Evolutionary conservation across 2,329 filamentous ascomycete genomes (phyloP).

Genomic region (Sclerotinia sclerotiorum): DNA sequence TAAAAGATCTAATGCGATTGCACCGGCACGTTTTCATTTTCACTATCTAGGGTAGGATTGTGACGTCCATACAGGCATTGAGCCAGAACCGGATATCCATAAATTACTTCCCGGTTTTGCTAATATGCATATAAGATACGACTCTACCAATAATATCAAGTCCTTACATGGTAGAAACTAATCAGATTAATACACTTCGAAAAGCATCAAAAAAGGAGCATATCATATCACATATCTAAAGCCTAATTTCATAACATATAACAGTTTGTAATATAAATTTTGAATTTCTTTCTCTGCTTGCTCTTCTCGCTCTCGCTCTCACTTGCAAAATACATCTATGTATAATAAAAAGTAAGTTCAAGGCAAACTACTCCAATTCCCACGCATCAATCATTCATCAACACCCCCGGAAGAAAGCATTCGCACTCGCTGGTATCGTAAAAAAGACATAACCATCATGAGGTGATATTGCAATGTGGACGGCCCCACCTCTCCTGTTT

Average conservation of each 20-base stretch:
- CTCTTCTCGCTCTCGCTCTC: neutral
- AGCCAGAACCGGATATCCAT: neutral
- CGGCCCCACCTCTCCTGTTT: neutral
- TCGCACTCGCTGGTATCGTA: conserved; percentile 26
- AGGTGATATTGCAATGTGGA: conserved; percentile 11
- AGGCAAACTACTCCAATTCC: conserved; percentile 6
- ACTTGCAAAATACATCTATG: conserved; percentile 11
- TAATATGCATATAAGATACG: neutral
- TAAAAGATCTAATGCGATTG: neutral
- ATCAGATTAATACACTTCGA: neutral
- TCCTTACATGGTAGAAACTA: neutral
- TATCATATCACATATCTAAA: no score
- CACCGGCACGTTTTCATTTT: neutral
- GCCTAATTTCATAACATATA: neutral
- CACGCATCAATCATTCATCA: neutral
- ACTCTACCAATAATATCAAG: neutral
- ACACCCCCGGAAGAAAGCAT: conserved; percentile 4
- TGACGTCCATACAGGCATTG: neutral
- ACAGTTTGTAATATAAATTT: neutral
- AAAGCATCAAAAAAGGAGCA: no score
- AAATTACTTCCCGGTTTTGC: neutral
- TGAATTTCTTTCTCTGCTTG: neutral
- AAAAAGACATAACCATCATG: conserved; percentile 19
- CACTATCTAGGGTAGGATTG: neutral
- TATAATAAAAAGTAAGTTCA: neutral